phyloP scores from a whole-genome alignment of 2,329 filamentous ascomycete species.

The Fusarium bactridioides region DNA sequence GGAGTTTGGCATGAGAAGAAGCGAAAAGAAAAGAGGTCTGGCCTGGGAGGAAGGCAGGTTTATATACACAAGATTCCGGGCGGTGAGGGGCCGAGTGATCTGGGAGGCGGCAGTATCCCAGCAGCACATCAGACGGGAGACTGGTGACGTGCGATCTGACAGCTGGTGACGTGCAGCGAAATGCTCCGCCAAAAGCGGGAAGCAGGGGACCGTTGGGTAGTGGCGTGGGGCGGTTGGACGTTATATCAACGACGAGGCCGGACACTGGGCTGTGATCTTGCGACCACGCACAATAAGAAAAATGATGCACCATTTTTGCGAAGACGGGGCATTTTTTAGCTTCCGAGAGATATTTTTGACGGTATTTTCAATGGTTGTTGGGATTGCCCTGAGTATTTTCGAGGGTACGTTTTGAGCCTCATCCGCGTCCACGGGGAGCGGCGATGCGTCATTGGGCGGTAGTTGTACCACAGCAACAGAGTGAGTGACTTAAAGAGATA shows the following conservation, averaged over 20 bases:
- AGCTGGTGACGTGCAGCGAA: not conserved
- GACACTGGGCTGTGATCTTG: conserved; percentile 22
- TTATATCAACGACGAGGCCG: not conserved
- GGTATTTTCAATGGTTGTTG: conserved; percentile 17
- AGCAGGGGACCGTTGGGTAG: not conserved
- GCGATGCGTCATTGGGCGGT: not conserved
- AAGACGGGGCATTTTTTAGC: not conserved
- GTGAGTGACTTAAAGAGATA: fast-evolving
- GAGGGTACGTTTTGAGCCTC: not conserved
- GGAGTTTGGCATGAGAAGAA: not conserved
- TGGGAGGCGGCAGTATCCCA: conserved; percentile 2
- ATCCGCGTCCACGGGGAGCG: not conserved
- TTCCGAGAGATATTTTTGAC: conserved; percentile 5
- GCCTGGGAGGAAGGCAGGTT: not conserved
- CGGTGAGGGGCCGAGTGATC: conserved; percentile 24
- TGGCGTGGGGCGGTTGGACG: conserved; percentile 6
- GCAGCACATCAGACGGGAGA: not conserved
- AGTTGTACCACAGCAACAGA: fast-evolving
- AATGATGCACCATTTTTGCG: not conserved
- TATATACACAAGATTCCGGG: conserved; percentile 5
- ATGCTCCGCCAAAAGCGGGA: not conserved
- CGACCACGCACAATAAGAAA: not conserved
- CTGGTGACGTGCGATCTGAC: not conserved
- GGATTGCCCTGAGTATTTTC: conserved; percentile 22
- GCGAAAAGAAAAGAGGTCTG: not conserved